Evolutionary conservation across 1,284 basidiomycete genomes (phyloP), one percentile per base, ranked within the genome.

Genomic region (Mycena sp.): DNA sequence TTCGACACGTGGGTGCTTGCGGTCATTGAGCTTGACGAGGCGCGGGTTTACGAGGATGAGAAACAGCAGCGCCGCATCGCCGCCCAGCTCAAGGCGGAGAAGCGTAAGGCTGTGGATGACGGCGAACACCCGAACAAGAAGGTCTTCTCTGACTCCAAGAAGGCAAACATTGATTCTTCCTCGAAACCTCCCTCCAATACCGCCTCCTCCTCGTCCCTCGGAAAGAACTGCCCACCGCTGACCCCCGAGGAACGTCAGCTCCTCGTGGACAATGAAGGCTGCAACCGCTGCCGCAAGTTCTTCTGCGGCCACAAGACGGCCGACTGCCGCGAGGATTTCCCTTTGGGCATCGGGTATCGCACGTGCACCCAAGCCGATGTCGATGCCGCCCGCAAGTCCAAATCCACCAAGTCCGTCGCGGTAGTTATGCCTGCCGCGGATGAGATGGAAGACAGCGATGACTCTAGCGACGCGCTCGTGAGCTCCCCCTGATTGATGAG

Each of bases 401-500:
- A 23, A 23, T 32, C 17, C 30, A 30, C 41, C 41, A 32, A 21
- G 1, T 25, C 48, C 16, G 56, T 23, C n/a, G n/a, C n/a, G n/a
- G n/a, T n/a, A n/a, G n/a, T n/a, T n/a, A n/a, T n/a, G n/a, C n/a
- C n/a, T n/a, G n/a, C n/a, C n/a, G n/a, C n/a, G n/a, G n/a, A n/a
- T n/a, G n/a, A n/a, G n/a, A n/a, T n/a, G n/a, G n/a, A n/a, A n/a
- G n/a, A n/a, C 7, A 23, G 30, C 29, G 51, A 38, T 1, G 51
- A 61, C 38, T 17, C 49, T 11, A 29, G 52, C 30, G 41, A 59
- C 19, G 44, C 40, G 32, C 40, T 32, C 5, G 25, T n/a, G n/a
- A n/a, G n/a, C n/a, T 62, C 49, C 53, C 57, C 29, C 25, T 62
- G 25, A 62, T 62, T 21, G 7, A 35, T 23, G 28, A 43, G 4